Base-by-base conservation (phyloP, 2,329 filamentous ascomycete species). In the Trichophyton verrucosum region DNA sequence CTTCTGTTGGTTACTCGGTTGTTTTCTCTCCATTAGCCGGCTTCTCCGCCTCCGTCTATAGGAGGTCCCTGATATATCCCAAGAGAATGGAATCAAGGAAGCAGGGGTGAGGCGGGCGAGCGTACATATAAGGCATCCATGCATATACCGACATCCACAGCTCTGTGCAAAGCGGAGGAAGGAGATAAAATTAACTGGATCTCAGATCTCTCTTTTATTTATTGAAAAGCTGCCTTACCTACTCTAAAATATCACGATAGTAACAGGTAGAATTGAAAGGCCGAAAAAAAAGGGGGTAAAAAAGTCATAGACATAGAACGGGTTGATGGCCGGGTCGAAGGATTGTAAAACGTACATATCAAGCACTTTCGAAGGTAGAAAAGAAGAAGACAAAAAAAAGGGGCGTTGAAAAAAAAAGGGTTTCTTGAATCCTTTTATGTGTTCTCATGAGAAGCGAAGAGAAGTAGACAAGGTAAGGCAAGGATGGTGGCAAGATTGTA, bases 21-120 rank as follows among this genome's bases (percentile, higher is more conserved):
- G 3, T 13, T 38, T 13, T 38, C 3, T 9, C 33, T 38, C 3
- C 3, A 13, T 11, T 13, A 13, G 13, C 33, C 33, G 27, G 27
- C 27, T 30, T 30, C 27, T 30, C 27, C 27, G 27, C 27, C 27
- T 30, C 27, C 6, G 33, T 38, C 33, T 38, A 38, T 38, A 38
- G 11, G 11, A 9, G 11, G 33, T 13, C 33, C 11, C 33, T 38
- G 33, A 13, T 38, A 38, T 38, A 38, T 38, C 8, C 33, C 8
- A 38, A 13, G 9, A 38, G 8, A 38, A 38, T 38, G 33, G 27
- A 30, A 30, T 38, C 33, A 38, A 38, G 33, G 80, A 78, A 82
- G 62, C 3, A 38, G 27, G 38, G 30, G n/a, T 17, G 20, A 30
- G 51, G 22, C 30, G 22, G n/a, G 8, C 22, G 27, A 30, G 51